Evolutionary conservation across 2,329 filamentous ascomycete genomes (phyloP), one percentile per base, ranked within the genome.

Genomic region (Aspergillus pseudoterreus): DNA sequence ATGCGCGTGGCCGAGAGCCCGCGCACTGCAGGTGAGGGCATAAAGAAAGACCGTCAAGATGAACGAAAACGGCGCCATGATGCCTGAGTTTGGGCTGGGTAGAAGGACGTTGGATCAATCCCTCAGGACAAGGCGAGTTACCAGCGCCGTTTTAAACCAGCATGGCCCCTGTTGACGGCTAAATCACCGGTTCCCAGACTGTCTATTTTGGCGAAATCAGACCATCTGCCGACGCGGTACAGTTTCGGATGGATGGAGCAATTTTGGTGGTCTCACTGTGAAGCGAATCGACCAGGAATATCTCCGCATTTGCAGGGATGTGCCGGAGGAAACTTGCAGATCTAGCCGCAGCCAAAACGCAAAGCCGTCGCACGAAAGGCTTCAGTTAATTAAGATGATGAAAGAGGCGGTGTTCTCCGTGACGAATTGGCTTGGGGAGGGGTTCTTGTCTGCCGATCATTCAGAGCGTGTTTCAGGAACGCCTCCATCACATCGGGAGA

Each of bases 21-120:
- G 33, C 14, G 53, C 55, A 33, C 39, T 49, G 48, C 49, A 52
- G 5, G 50, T 17, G 6, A 58, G 41, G 1, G 50, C 47, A 12
- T 36, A 53, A 6, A 59, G 21, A 4, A 56, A 21, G 6, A 44
- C 9, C 0, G 56, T 33, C 24, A 59, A 30, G 12, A 57, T 41
- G 21, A 46, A 41, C 6, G 41, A 15, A 9, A 38, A 10, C 1
- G 35, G 39, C n/a, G 32, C 17, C 41, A 53, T 43, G 10, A 21
- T 42, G 27, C 8, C 33, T 24, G 33, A 27, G 14, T 48, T 30
- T 11, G 14, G 17, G 27, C 15, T 15, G 9, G 8, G 5, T 5
- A n/a, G n/a, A 46, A 8, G 33, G 10, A 21, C n/a, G 6, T 19
- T 17, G 10, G 15, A 35, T 35, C 35, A 10, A 41, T 41, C 15